Base-by-base conservation (phyloP, 2,329 filamentous ascomycete genomes). In the Ophiostoma ips region DNA sequence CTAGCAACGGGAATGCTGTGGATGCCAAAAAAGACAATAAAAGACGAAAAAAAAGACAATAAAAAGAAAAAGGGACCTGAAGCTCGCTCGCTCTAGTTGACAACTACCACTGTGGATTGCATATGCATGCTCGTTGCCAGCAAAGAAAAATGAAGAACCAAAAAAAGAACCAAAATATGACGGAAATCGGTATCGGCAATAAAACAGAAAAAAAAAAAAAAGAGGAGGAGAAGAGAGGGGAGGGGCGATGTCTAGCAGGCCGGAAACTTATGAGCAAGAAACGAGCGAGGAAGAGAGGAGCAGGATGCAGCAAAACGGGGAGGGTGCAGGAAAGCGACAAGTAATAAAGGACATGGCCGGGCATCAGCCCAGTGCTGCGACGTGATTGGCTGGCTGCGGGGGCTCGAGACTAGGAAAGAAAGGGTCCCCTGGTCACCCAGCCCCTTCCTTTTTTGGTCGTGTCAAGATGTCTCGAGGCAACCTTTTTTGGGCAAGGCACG, bases 361-460 rank as follows among this genome's bases (percentile, higher is more conserved):
- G 40, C 31, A 44, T 15, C n/a, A n/a, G 3, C 13, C 11, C 21
- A 3, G 21, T 18, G 2, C 30, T 11, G 37, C 13, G 18, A 21
- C 28, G 7, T 49, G 47, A 49, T 49, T 49, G 47, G 47, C 46
- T 24, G 9, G 16, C 15, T 12, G 43, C 28, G 33, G 43, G n/a
- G 18, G 16, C 31, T 45, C 24, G 30, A 45, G 30, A 34, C 28
- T n/a, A 44, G 30, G 15, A 15, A 15, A n/a, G n/a, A 33, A 46
- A 24, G 45, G 13, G n/a, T 10, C 16, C 21, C 16, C 43, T 21
- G 41, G 12, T n/a, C 28, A n/a, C 21, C 35, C 35, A 48, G 46
- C 46, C 46, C 30, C 45, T 47, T 38, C 19, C 45, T 47, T 47
- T 47, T 47, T 35, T 35, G 45, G 45, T 16, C 36, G 33, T 34